Base-by-base conservation (phyloP, 306 rosid species). In the Lathyrus sativus region DNA sequence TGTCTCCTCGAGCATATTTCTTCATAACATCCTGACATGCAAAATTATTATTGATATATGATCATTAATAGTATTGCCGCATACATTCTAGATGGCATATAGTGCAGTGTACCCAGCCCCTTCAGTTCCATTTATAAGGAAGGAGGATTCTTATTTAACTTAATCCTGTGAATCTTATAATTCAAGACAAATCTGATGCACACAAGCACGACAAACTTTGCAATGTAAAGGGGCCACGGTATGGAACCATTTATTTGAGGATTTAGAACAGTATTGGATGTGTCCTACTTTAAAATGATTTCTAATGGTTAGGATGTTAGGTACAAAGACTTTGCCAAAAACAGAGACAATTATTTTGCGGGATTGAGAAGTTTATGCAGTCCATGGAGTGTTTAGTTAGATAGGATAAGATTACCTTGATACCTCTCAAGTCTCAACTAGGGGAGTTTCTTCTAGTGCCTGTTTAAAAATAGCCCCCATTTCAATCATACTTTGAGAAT, bases 11-110 rank as follows among this genome's bases (percentile, higher is more conserved):
- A 76, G 80, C 38, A 76, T 82, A 50, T 54, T 71, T 81, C 68
- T 78, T 70, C 73, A 85, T 72, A 51, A 82, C 79, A 78, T 88
- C 91, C 98, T 90, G 85, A 53, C 69, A 81, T 26, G 68, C 71
- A 75, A 42, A 63, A 63, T 79, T 56, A 78, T 54, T 41, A 76
- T 62, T 64, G 73, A 62, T 60, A 58, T 70, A 70, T 26, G 73
- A 62, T 60, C 49, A 72, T 65, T 37, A 81, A 43, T 67, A 76
- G 35, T 60, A 53, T 53, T 45, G 76, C 62, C 70, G 22, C 6
- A 28, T 37, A 50, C 37, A 72, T 56, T 74, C 31, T 31, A 51
- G 65, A 68, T 45, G 51, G 51, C 63, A 33, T 29, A 51, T 26
- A 50, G 66, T 58, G 58, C 42, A 60, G 41, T 11, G 17, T 5